Evolutionary conservation across 768 basidiomycete species (phyloP).

Genomic region (Boletales sp.): DNA sequence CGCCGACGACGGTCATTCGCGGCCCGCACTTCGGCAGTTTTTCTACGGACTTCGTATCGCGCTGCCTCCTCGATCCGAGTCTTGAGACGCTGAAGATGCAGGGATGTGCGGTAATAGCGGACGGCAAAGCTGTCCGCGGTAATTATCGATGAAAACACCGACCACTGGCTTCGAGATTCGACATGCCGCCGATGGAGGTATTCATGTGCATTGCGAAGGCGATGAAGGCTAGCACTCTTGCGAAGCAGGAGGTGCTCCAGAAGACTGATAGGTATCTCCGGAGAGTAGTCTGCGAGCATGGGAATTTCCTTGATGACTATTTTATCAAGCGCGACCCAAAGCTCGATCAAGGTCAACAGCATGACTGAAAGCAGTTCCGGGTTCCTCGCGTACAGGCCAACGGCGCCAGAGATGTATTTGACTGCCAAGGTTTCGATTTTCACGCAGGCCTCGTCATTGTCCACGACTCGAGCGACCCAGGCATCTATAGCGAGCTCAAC

Average conservation of each 20-base stretch:
- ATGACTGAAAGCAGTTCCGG: slow-evolving; percentile 38
- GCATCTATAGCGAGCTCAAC: slow-evolving; percentile 28
- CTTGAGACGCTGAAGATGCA: slow-evolving; percentile 21
- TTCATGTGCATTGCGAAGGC: slow-evolving; percentile 24
- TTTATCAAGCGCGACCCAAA: slow-evolving; percentile 48
- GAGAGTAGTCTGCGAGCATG: slow-evolving; percentile 41
- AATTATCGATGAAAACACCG: slow-evolving; percentile 32
- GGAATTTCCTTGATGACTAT: slow-evolving; percentile 32
- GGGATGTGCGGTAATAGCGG: slow-evolving; percentile 27
- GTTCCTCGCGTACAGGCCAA: slow-evolving; percentile 27
- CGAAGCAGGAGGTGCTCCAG: slow-evolving; percentile 43
- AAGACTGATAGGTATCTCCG: slow-evolving; percentile 37
- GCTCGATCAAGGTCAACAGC: slow-evolving; percentile 41
- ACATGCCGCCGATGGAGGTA: slow-evolving; percentile 32
- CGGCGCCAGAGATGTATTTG: slow-evolving; percentile 26
- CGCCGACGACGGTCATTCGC: slow-evolving; percentile 7
- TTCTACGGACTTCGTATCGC: slow-evolving; percentile 9
- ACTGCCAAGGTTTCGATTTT: slow-evolving; percentile 25
- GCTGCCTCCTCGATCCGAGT: slow-evolving; percentile 30
- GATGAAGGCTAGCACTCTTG: slow-evolving; percentile 24
- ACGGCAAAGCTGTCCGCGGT: slow-evolving; percentile 26
- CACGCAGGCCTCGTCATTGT: slow-evolving; percentile 19
- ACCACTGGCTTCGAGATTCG: slow-evolving; percentile 10
- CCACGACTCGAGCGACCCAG: slow-evolving; percentile 28
- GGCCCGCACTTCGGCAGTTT: slow-evolving; percentile 23